These are phyloP conservation scores for Acacia acuminata DNA, from an alignment of 306 rosid genomes.

Conservation along the genomic window DNA sequence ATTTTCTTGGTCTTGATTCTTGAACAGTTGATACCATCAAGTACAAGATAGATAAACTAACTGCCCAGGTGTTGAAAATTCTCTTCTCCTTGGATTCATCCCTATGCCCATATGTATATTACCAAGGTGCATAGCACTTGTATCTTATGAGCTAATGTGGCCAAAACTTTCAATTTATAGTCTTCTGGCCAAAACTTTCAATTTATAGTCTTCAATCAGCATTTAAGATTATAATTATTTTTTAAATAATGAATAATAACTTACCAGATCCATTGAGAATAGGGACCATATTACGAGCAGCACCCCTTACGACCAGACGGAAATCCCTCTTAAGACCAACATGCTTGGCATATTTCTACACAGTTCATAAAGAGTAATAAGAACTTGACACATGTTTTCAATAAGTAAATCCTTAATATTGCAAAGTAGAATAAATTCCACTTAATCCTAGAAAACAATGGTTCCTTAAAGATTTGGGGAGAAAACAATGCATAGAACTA, in stretches of 20 bases:
- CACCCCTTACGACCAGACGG: conserved; percentile 98
- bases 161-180: conserved; percentile 7
- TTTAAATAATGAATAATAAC: conserved; percentile 38
- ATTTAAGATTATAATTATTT: conserved; percentile 14
- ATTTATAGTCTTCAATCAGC: conserved; percentile 22
- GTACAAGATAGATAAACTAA: conserved; percentile 3
- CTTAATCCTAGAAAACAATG: conserved; percentile 3
- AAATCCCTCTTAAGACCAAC: conserved; percentile 98
- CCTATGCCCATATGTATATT: not conserved
- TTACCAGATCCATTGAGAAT: conserved; percentile 95
- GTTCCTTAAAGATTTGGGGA: conserved; percentile 7
- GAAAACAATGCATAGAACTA: conserved; percentile 18
- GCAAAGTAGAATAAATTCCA: conserved; percentile 2
- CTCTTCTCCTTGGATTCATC: conserved; percentile 5
- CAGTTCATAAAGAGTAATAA: conserved; percentile 33
- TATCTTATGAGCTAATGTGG: not conserved
- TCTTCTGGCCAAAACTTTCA: conserved; percentile 25
- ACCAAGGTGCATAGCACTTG: not conserved
- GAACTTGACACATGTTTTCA: not conserved
- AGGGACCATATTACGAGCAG: conserved; percentile 89
- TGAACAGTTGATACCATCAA: conserved; percentile 18
- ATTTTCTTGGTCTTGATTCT: not conserved
- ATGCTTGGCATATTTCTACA: conserved; percentile 90
- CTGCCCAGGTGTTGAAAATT: not conserved
- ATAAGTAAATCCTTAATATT: conserved; percentile 15